Percentiles rank a stretch among this genome's conserved stretches.
phyloP scores from a whole-genome alignment of 108 stramenopile species.

The Pseudonitzschia multiseries region DNA sequence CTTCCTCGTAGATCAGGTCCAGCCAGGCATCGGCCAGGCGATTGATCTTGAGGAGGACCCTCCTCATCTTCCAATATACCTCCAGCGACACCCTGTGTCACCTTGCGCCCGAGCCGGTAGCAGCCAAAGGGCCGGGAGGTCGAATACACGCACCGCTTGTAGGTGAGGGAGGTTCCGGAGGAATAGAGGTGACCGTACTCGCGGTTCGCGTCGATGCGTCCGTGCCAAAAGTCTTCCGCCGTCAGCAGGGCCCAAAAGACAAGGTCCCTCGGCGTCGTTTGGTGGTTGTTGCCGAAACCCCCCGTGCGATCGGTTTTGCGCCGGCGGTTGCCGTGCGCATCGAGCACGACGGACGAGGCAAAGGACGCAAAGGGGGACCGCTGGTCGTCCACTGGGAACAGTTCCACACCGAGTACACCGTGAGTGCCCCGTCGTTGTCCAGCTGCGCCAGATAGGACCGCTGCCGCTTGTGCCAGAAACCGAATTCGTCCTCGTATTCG shows the following conservation, averaged over 20 bases:
- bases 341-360: neutral
- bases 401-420: conserved; percentile 54
- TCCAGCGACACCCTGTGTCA: conserved; percentile 43
- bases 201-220: neutral
- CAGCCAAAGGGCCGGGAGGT: conserved; percentile 55
- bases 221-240: conserved; percentile 26
- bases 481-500: conserved; percentile 33
- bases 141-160: conserved; percentile 58
- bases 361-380: neutral
- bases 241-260: conserved; percentile 27
- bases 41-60: conserved; percentile 46
- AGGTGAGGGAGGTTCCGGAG: conserved; percentile 11
- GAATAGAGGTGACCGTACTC: conserved; percentile 19
- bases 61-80: conserved; percentile 33
- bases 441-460: conserved; percentile 61
- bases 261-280: neutral
- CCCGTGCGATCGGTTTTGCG: too few species aligned
- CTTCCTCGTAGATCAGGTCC: conserved; percentile 36
- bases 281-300: neutral
- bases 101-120: conserved; percentile 45
- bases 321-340: neutral
- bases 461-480: conserved; percentile 27
- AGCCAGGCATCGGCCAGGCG: conserved; percentile 22
- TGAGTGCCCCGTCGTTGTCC: conserved; percentile 75
- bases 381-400: conserved; percentile 16